phyloP scores from a whole-genome alignment of 176 grass and related monocot species.

The Dactylis glomerata region DNA sequence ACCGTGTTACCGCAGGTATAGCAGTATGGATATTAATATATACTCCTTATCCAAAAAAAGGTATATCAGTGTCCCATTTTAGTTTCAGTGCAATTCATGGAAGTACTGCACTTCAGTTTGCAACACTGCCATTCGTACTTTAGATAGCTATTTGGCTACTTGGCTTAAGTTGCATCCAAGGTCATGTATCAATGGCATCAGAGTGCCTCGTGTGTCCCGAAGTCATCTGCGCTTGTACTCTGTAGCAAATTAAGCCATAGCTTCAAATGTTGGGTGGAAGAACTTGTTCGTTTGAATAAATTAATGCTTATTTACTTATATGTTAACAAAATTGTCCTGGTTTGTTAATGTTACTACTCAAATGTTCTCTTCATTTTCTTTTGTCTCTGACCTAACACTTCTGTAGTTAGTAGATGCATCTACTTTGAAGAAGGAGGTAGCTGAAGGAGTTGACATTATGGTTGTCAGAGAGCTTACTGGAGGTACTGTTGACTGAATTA shows the following conservation, averaged over 20 bases:
- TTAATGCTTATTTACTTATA: background rate
- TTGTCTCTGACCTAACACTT: conserved; percentile 24
- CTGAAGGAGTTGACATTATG: conserved; percentile 94
- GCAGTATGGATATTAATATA: too few species aligned
- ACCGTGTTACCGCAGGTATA: conserved; percentile 75
- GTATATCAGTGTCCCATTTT: background rate
- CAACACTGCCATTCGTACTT: background rate
- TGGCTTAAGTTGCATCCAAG: background rate
- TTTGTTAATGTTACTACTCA: background rate
- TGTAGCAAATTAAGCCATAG: background rate
- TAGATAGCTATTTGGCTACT: background rate
- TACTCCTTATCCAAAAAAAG: too few species aligned
- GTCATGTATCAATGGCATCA: background rate
- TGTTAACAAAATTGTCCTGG: background rate
- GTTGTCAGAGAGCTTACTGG: conserved; percentile 97
- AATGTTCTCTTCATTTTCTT: background rate
- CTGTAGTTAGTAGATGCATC: conserved; percentile 79
- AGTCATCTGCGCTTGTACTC: background rate
- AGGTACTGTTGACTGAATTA: conserved; percentile 42
- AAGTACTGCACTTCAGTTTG: background rate
- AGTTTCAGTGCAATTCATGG: background rate
- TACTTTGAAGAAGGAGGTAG: conserved; percentile 84
- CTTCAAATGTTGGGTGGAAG: background rate
- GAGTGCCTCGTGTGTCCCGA: background rate
- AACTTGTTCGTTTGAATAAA: background rate